Evolutionary conservation across 2,329 filamentous ascomycete genomes (phyloP).

Genomic region (Didymosphaeria variabile): DNA sequence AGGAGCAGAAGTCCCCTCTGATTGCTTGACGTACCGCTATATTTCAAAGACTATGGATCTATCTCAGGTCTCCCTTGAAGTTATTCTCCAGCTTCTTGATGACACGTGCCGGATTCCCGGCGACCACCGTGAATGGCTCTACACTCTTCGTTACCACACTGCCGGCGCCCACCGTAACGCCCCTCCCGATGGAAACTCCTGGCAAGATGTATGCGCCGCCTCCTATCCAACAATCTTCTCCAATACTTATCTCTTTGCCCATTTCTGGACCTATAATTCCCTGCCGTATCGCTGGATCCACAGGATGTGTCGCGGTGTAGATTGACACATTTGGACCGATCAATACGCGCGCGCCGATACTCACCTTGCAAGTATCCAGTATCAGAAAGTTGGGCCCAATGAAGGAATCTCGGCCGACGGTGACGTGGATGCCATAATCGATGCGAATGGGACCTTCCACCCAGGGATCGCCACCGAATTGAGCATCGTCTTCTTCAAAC

Average conservation of each 20-base stretch:
- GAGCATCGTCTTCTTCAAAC: constrained; percentile 12
- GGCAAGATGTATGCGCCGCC: constrained; percentile 43
- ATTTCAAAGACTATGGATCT: neutral
- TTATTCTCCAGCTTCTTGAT: constrained; percentile 18
- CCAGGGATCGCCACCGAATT: constrained; percentile 3
- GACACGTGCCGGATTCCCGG: constrained; percentile 67
- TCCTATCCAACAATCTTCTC: constrained; percentile 33
- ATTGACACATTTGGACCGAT: constrained; percentile 12
- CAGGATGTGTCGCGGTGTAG: constrained; percentile 12
- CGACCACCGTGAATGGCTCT: constrained; percentile 47
- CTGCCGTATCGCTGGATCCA: constrained; percentile 10
- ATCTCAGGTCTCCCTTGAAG: neutral
- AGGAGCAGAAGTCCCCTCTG: too few relatives aligned
- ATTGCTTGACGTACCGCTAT: too few relatives aligned
- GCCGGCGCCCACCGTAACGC: constrained; percentile 53
- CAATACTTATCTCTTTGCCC: constrained; percentile 41
- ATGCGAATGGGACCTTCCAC: constrained; percentile 11
- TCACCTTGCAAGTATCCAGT: constrained; percentile 14
- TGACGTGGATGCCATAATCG: constrained; percentile 12
- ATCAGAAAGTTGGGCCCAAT: constrained; percentile 7
- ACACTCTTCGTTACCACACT: constrained; percentile 53
- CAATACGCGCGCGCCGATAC: constrained; percentile 16
- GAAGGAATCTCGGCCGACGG: constrained; percentile 9
- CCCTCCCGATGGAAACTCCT: constrained; percentile 54
- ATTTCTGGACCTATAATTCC: constrained; percentile 7